Evolutionary conservation across 192 early-diverging fungal genomes (phyloP).

Genomic region (Gryganskiella cystojenkinii): DNA sequence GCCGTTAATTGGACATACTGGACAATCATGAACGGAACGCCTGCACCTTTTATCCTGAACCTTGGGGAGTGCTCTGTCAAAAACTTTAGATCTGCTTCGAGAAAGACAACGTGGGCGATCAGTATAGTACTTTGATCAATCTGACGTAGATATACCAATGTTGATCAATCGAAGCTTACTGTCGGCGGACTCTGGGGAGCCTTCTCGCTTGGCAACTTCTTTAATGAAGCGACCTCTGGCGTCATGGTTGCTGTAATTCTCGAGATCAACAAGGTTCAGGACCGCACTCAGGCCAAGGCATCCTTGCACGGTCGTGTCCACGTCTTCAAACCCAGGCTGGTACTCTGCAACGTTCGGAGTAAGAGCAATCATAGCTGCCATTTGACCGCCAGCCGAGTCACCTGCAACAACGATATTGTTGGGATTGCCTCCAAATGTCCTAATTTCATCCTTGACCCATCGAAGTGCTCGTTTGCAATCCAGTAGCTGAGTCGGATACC

Average conservation of each 20-base stretch:
- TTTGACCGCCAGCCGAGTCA: slow-evolving; percentile 65
- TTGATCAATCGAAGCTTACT: slow-evolving; percentile 24
- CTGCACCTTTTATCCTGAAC: slow-evolving; percentile 27
- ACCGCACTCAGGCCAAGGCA: slow-evolving; percentile 60
- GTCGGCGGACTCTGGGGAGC: slow-evolving; percentile 42
- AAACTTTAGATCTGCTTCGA: slow-evolving; percentile 34
- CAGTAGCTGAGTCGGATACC: slow-evolving; percentile 67
- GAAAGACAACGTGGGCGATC: not conserved
- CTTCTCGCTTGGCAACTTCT: slow-evolving; percentile 39
- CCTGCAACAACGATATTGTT: slow-evolving; percentile 66
- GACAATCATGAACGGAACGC: slow-evolving; percentile 49
- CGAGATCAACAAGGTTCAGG: slow-evolving; percentile 57
- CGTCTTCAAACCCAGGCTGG: slow-evolving; percentile 67
- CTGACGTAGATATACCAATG: not conserved
- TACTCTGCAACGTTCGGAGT: slow-evolving; percentile 58
- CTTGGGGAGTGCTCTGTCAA: slow-evolving; percentile 45
- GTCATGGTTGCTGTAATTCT: slow-evolving; percentile 53
- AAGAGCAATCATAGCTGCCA: slow-evolving; percentile 64
- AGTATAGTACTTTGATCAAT: too few species aligned
- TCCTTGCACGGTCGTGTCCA: slow-evolving; percentile 70
- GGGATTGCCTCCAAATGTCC: slow-evolving; percentile 72
- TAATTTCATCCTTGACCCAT: slow-evolving; percentile 71
- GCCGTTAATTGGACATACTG: slow-evolving; percentile 47
- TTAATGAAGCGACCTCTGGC: slow-evolving; percentile 56
- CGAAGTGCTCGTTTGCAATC: slow-evolving; percentile 77